Conservation (phyloP, 805 yeast genomes). For the Pichia cabralensis region DNA sequence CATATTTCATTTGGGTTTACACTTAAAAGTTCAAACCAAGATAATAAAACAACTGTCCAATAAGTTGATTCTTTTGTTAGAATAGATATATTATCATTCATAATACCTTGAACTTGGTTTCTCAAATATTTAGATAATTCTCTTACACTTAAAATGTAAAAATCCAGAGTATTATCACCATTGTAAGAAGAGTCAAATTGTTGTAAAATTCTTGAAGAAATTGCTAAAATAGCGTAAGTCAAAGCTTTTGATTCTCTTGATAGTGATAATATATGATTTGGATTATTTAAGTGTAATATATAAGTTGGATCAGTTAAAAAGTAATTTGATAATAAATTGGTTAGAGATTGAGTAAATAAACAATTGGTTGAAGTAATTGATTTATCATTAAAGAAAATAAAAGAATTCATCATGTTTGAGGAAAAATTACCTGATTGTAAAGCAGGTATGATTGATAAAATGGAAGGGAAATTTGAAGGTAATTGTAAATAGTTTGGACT, state of each 20-base stretch:
- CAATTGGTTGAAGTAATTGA: slow-evolving; percentile 3
- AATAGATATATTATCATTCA: not conserved
- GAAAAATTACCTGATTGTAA: slow-evolving; percentile 4
- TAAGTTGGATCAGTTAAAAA: slow-evolving; percentile 9
- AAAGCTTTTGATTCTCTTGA: slow-evolving; percentile 26
- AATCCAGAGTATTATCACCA: slow-evolving; percentile 22
- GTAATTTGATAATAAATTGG: slow-evolving; percentile 6
- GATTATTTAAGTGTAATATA: slow-evolving; percentile 5
- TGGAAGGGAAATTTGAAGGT: slow-evolving; percentile 6
- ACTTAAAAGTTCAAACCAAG: slow-evolving; percentile 35
- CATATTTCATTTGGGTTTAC: slow-evolving; percentile 25
- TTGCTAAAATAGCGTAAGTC: slow-evolving; percentile 20
- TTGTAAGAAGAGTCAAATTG: slow-evolving; percentile 11
- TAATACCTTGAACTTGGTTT: slow-evolving; percentile 19
- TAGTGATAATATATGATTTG: slow-evolving; percentile 24
- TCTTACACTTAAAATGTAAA: slow-evolving; percentile 22
- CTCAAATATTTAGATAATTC: slow-evolving; percentile 28
- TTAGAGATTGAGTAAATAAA: slow-evolving; percentile 4
- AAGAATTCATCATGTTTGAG: slow-evolving; percentile 4
- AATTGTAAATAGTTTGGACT: slow-evolving; percentile 5
- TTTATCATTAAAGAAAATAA: slow-evolving; percentile 9
- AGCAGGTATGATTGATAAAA: slow-evolving; percentile 7
- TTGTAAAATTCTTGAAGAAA: slow-evolving; percentile 22
- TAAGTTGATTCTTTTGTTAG: slow-evolving; percentile 9
- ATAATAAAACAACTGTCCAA: slow-evolving; percentile 32